Conservation (phyloP, 257 asterid species). For the Fraxinus quadrangulata region DNA sequence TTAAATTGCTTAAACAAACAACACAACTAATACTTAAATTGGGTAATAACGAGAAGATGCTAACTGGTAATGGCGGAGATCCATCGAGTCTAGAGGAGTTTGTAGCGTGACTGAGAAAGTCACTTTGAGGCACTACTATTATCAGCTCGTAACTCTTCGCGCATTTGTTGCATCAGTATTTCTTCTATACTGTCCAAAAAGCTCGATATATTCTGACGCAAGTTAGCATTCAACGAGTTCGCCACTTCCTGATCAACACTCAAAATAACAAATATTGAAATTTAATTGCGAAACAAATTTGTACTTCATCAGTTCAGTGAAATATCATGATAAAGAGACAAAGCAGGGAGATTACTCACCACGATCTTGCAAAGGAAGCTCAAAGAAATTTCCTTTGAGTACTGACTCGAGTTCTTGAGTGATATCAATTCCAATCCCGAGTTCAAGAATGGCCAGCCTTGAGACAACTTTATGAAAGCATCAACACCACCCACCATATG, state of each 20-base stretch:
- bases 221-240: constrained; percentile 44
- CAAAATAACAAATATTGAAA: neutral
- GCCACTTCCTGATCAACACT: constrained; percentile 53
- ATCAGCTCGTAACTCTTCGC: no score
- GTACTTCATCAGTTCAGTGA: neutral
- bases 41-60: no score
- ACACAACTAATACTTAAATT: no score
- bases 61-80: no score
- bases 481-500: constrained; percentile 79
- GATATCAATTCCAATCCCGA: constrained; percentile 59
- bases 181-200: constrained; percentile 63
- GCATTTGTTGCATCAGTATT: constrained; percentile 34
- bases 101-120: no score
- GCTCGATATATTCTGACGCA: constrained; percentile 52
- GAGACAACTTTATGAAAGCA: constrained; percentile 78
- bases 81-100: no score
- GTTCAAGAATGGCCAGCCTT: constrained; percentile 82
- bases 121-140: no score
- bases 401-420: constrained; percentile 66
- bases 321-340: neutral
- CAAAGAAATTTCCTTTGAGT: constrained; percentile 50
- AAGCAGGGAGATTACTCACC: constrained; percentile 47
- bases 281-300: neutral
- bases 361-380: constrained; percentile 74
- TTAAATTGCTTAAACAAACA: no score